A percentile compares a stretch with the other conserved stretches of the same genome.
Evolutionary conservation across 139 green algal species (phyloP).

Genomic region (Zygnema cylindricum): DNA sequence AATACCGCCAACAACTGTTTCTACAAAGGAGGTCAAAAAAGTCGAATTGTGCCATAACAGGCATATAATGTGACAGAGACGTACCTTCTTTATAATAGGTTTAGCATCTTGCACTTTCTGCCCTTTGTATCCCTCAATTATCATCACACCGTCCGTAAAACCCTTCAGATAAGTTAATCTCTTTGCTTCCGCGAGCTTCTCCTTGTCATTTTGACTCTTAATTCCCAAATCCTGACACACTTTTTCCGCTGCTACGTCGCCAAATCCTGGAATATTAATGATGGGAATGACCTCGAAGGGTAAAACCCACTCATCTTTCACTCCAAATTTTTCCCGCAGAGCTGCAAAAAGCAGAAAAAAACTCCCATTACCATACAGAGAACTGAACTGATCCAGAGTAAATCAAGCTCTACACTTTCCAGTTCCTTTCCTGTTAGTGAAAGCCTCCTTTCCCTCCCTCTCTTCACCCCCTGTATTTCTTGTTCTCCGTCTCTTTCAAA

Average conservation of each 20-base stretch:
- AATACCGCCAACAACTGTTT: no score
- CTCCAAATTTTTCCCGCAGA: conserved; percentile 90
- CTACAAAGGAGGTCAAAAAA: no score
- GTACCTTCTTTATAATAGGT: conserved; percentile 78
- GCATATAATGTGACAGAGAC: no score
- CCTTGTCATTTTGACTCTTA: conserved; percentile 89
- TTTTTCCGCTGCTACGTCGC: conserved; percentile 76
- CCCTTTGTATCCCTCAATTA: conserved; percentile 84
- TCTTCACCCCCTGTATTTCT: no score
- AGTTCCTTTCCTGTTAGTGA: no score
- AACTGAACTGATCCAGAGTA: no score
- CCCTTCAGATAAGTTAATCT: conserved; percentile 93
- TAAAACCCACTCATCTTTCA: conserved; percentile 95
- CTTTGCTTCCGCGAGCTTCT: conserved; percentile 97
- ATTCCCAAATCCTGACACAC: conserved; percentile 94
- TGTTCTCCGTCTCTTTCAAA: no score
- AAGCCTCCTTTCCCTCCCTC: no score
- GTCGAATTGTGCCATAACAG: no score
- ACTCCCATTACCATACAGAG: no score
- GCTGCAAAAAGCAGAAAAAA: conserved; percentile 40
- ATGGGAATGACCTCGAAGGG: conserved; percentile 95
- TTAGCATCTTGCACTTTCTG: conserved; percentile 90
- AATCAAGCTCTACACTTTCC: no score
- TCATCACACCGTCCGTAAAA: conserved; percentile 95
- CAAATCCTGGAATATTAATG: conserved; percentile 95